Evolutionary conservation across 768 basidiomycete genomes (phyloP).

Genomic region (Xanthoconium purpureum): DNA sequence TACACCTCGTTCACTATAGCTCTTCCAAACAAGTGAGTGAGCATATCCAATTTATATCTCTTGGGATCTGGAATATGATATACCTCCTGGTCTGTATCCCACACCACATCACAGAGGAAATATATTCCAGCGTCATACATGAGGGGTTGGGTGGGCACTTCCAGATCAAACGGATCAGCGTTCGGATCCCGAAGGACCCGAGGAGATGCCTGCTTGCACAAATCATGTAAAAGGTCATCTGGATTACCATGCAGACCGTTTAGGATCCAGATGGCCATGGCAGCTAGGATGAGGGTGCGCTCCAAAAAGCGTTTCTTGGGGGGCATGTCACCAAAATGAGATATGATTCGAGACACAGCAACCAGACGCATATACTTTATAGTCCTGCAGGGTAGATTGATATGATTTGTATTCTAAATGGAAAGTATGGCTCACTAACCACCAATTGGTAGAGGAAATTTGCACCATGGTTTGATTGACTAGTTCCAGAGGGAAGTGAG

Average conservation of each 20-base stretch:
- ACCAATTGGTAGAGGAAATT: not conserved
- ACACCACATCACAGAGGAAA: not conserved
- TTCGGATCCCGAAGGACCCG: not conserved
- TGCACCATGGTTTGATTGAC: not conserved
- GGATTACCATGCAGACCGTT: not conserved
- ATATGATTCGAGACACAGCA: not conserved
- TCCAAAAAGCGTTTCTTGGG: not conserved
- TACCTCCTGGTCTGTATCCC: no score
- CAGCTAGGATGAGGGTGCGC: conserved; percentile 1
- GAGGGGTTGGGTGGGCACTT: not conserved
- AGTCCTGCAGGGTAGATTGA: not conserved
- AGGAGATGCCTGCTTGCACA: not conserved
- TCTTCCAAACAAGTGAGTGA: no score
- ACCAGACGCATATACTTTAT: conserved; percentile 1
- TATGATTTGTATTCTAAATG: not conserved
- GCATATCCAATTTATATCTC: no score
- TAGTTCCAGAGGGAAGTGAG: not conserved
- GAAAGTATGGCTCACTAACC: not conserved
- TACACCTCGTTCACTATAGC: no score
- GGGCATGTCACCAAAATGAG: no score
- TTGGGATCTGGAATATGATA: no score
- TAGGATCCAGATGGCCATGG: conserved; percentile 3
- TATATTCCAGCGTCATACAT: conserved; percentile 8
- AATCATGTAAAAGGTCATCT: not conserved
- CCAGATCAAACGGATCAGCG: not conserved